Percentiles rank a stretch among this genome's conserved stretches.
Conservation (phyloP, 805 yeast genomes). For the Lipomyces anomalus region DNA sequence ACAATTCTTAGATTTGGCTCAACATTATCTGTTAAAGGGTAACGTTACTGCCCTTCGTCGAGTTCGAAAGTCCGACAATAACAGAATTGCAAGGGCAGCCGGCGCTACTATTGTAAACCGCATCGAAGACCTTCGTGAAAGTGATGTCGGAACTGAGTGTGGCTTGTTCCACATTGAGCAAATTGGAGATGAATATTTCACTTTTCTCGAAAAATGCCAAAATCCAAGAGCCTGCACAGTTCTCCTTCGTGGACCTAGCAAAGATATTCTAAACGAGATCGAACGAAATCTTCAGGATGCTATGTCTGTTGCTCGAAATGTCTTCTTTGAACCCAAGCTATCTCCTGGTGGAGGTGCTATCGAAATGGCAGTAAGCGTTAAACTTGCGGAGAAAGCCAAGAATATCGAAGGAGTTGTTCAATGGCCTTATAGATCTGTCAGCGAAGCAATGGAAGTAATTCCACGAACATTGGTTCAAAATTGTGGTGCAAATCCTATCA, state of each 20-base stretch:
- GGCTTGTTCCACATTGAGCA: conserved; percentile 88
- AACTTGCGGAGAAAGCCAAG: conserved; percentile 83
- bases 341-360: conserved; percentile 99
- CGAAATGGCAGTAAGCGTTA: conserved; percentile 95
- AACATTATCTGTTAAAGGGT: conserved; percentile 89
- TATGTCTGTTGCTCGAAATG: conserved; percentile 94
- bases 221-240: conserved; percentile 93
- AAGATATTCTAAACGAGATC: conserved; percentile 91
- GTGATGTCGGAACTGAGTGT: conserved; percentile 84
- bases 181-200: conserved; percentile 95
- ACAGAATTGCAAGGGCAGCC: conserved; percentile 92
- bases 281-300: conserved; percentile 98
- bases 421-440: conserved; percentile 98
- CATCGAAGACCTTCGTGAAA: conserved; percentile 85
- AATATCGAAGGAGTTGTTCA: conserved; percentile 90
- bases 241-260: conserved; percentile 90
- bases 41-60: conserved; percentile 90
- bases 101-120: conserved; percentile 97
- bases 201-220: conserved; percentile 72
- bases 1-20: conserved; percentile 59
- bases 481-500: conserved; percentile 95
- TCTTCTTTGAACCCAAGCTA: conserved; percentile 86
- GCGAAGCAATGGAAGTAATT: conserved; percentile 97
- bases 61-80: conserved; percentile 90
- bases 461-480: conserved; percentile 96